These are phyloP conservation scores for Aureobasidium sp. DNA, from an alignment of 2,329 filamentous ascomycete species.

Conservation along the genomic window DNA sequence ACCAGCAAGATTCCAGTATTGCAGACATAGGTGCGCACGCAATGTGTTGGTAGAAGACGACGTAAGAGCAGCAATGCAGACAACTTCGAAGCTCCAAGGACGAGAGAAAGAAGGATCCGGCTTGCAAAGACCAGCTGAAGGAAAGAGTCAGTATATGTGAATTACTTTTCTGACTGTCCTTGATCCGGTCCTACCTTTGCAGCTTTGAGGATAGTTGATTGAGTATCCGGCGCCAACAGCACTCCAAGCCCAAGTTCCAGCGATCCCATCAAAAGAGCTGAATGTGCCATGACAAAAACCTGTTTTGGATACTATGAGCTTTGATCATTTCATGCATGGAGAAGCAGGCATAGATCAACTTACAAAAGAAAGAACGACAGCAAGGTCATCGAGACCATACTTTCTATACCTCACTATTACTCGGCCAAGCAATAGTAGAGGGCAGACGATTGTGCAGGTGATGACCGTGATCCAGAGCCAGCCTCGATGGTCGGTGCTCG, in stretches of 20 bases:
- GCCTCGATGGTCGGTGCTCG: not conserved
- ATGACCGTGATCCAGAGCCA: conserved; percentile 6
- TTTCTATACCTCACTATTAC: not conserved
- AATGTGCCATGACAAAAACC: conserved; percentile 9
- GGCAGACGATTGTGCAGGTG: not conserved
- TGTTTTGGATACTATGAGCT: not conserved
- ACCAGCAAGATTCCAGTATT: not conserved
- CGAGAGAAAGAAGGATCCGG: not conserved
- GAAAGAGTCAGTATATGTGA: too few relatives aligned
- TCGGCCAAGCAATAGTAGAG: not conserved
- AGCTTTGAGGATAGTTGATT: not conserved
- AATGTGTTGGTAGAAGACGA: not conserved
- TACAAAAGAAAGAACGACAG: conserved; percentile 2
- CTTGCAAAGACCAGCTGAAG: conserved; percentile 2
- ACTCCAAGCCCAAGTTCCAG: not conserved
- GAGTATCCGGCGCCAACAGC: not conserved
- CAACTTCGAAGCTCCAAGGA: not conserved
- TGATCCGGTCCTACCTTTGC: not conserved
- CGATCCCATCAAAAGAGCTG: not conserved
- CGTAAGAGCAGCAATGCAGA: not conserved
- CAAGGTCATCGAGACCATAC: conserved; percentile 4
- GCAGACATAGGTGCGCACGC: not conserved
- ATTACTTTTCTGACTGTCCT: not conserved
- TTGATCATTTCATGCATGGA: not conserved
- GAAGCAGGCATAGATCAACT: not conserved